phyloP scores from a whole-genome alignment of 2,329 filamentous ascomycete genomes.

The Ceratocystis papillata region DNA sequence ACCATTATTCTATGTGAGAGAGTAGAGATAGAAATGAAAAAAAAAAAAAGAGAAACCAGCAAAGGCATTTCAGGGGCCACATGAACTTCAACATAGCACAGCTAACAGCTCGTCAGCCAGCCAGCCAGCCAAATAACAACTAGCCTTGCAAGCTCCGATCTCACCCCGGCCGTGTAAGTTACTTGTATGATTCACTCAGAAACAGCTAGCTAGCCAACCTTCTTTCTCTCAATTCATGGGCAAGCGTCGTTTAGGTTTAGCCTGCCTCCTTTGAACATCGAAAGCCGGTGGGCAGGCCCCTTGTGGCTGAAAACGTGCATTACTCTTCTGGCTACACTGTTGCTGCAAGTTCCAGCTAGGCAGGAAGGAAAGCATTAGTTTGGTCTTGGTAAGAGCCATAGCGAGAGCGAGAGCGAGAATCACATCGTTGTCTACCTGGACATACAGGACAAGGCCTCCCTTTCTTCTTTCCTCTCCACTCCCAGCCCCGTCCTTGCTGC shows the following conservation, averaged over 20 bases:
- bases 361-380: neutral
- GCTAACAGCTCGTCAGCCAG: too few species aligned
- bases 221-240: conserved; percentile 9
- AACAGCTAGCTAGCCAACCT: conserved; percentile 7
- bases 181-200: conserved; percentile 6
- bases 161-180: neutral
- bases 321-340: too few species aligned
- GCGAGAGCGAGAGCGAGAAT: neutral
- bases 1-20: too few species aligned
- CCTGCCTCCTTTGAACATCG: neutral
- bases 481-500: conserved; percentile 8
- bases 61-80: neutral
- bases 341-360: neutral
- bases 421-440: neutral
- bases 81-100: neutral
- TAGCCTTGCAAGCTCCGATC: neutral
- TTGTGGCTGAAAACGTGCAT: conserved; percentile 12
- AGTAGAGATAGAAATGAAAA: neutral
- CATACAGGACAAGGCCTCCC: neutral
- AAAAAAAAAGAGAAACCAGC: neutral
- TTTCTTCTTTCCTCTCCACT: neutral
- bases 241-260: conserved; percentile 11
- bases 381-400: neutral
- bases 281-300: conserved; percentile 4
- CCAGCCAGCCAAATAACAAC: too few species aligned